These are phyloP conservation scores for Seminavis robusta DNA, from an alignment of 108 stramenopile species.

Conservation along the genomic window DNA sequence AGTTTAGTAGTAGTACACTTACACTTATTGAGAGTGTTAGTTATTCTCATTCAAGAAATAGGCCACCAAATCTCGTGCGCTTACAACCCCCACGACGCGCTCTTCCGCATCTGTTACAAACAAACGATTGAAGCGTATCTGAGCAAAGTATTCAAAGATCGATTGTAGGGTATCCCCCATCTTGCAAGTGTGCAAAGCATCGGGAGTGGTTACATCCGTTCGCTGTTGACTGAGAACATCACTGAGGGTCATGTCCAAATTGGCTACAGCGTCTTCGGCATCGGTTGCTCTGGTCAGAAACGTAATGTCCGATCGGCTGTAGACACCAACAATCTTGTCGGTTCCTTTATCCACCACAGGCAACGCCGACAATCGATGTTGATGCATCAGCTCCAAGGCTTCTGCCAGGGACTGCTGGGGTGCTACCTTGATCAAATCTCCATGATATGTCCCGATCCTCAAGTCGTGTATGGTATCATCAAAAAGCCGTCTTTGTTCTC, in stretches of 20 bases:
- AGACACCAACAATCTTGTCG: slow-evolving; percentile 68
- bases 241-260: slow-evolving; percentile 71
- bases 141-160: slow-evolving; percentile 91
- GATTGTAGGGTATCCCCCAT: slow-evolving; percentile 75
- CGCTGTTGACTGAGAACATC: slow-evolving; percentile 73
- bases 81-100: slow-evolving; percentile 80
- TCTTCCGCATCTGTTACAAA: slow-evolving; percentile 77
- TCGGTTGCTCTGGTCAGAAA: slow-evolving; percentile 88
- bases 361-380: slow-evolving; percentile 65
- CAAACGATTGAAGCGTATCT: slow-evolving; percentile 83
- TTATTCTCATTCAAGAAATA: slow-evolving; percentile 67
- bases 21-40: too few species aligned
- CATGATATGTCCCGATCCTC: slow-evolving; percentile 90
- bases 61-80: slow-evolving; percentile 78
- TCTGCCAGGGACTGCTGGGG: slow-evolving; percentile 77
- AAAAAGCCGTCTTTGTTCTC: slow-evolving; percentile 92
- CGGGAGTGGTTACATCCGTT: slow-evolving; percentile 81
- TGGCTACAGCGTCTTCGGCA: slow-evolving; percentile 86
- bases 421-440: slow-evolving; percentile 70
- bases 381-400: slow-evolving; percentile 69
- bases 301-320: slow-evolving; percentile 86
- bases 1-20: too few species aligned
- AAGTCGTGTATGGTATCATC: slow-evolving; percentile 92
- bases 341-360: slow-evolving; percentile 78
- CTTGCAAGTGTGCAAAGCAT: slow-evolving; percentile 83